Evolutionary conservation across 2,329 filamentous ascomycete genomes (phyloP).

Genomic region (Furcasterigmium furcatum): DNA sequence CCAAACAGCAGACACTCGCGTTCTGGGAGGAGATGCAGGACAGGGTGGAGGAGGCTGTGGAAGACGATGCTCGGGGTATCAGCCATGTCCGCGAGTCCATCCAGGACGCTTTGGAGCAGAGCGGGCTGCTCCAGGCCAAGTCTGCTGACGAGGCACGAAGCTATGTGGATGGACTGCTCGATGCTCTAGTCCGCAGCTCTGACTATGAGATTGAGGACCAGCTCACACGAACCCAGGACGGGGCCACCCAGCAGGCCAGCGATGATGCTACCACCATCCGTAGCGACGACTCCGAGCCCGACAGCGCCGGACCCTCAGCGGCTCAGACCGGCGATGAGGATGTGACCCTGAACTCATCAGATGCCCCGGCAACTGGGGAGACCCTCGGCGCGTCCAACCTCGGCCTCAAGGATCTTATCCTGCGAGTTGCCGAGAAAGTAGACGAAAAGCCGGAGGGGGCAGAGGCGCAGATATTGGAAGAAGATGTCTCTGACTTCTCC

Average conservation of each 20-base stretch:
- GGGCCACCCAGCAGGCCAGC: too few relatives aligned
- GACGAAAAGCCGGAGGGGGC: slow-evolving; percentile 26
- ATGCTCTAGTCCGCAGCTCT: slow-evolving; percentile 36
- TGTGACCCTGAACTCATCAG: slow-evolving; percentile 9
- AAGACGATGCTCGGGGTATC: slow-evolving; percentile 53
- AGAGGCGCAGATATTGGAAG: slow-evolving; percentile 18
- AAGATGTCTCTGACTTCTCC: slow-evolving; percentile 21
- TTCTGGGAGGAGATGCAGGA: slow-evolving; percentile 53
- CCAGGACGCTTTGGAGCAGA: slow-evolving; percentile 51
- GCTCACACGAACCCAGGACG: too few relatives aligned
- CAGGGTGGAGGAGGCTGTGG: slow-evolving; percentile 54
- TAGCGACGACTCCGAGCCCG: too few relatives aligned
- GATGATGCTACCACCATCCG: too few relatives aligned
- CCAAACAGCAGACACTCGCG: slow-evolving; percentile 23
- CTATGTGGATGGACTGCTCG: slow-evolving; percentile 48
- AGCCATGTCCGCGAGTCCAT: slow-evolving; percentile 51
- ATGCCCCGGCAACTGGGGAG: background rate
- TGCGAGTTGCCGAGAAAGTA: slow-evolving; percentile 45
- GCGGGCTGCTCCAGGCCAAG: slow-evolving; percentile 44
- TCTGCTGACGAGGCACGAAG: slow-evolving; percentile 41
- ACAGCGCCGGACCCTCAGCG: too few relatives aligned
- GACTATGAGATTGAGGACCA: background rate
- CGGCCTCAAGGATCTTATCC: slow-evolving; percentile 45
- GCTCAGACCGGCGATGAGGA: background rate
- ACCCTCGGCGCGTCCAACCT: slow-evolving; percentile 5